Evolutionary conservation across 2,329 filamentous ascomycete genomes (phyloP).

Genomic region (Aquanectria penicillioides): DNA sequence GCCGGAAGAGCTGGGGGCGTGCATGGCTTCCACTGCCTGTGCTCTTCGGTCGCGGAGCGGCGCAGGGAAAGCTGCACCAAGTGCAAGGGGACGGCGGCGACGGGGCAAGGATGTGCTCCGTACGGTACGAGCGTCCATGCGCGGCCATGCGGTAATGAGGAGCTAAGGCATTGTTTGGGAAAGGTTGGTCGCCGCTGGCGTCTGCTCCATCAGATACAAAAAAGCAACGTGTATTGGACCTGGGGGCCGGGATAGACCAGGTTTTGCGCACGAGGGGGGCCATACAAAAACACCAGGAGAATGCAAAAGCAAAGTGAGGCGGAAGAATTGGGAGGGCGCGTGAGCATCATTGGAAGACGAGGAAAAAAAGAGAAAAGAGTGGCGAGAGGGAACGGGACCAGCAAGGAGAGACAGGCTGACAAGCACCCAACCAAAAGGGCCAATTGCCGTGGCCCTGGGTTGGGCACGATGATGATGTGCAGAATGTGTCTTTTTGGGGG

Average conservation of each 20-base stretch:
- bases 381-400: not conserved
- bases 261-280: constrained; percentile 5
- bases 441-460: constrained; percentile 12
- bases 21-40: constrained; percentile 6
- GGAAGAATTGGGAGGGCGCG: constrained; percentile 4
- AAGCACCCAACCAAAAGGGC: constrained; percentile 7
- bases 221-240: constrained; percentile 27
- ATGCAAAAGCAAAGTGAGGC: constrained; percentile 38
- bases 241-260: constrained; percentile 8
- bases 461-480: constrained; percentile 27
- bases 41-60: constrained; percentile 1
- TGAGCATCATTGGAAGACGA: constrained; percentile 13
- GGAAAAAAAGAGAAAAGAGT: not conserved
- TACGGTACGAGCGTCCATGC: constrained; percentile 32
- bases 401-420: constrained; percentile 3
- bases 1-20: constrained; percentile 12
- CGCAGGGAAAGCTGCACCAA: constrained; percentile 15
- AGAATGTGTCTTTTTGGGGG: constrained; percentile 1
- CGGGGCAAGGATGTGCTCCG: constrained; percentile 25
- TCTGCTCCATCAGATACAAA: constrained; percentile 29
- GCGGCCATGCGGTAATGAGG: constrained; percentile 28
- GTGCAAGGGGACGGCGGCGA: constrained; percentile 35
- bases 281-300: constrained; percentile 26
- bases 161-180: constrained; percentile 34
- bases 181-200: constrained; percentile 34